Conservation (phyloP, 139 green algal species). For the Yamagishiella unicocca region DNA sequence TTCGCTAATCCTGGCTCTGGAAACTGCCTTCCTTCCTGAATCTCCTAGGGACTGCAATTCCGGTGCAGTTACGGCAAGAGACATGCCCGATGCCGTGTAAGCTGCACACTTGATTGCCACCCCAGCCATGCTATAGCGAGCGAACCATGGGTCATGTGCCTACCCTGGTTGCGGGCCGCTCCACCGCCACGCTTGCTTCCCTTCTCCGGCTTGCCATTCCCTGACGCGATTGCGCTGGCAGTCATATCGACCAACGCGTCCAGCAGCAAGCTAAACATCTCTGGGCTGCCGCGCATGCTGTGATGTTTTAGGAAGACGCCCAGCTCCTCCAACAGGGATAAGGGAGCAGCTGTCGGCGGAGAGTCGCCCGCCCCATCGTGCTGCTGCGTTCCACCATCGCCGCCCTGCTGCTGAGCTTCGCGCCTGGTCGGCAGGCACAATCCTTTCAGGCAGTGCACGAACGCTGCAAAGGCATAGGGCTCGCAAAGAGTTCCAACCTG, state of each 20-base stretch:
- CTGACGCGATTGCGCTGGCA: not conserved
- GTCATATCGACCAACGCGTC: conserved; percentile 19
- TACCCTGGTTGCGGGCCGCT: not conserved
- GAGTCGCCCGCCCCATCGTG: not conserved
- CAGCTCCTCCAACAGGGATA: conserved; percentile 4
- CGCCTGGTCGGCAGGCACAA: conserved; percentile 3
- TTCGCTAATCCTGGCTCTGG: too few relatives aligned
- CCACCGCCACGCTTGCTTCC: not conserved
- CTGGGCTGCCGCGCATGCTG: conserved; percentile 3
- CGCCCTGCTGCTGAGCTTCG: conserved; percentile 14
- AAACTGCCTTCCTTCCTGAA: too few relatives aligned
- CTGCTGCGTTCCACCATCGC: not conserved
- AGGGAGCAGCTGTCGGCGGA: not conserved
- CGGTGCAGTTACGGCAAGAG: too few relatives aligned
- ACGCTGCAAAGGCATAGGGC: conserved; percentile 44
- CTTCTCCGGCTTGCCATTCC: not conserved
- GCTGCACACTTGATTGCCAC: too few relatives aligned
- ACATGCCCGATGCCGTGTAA: too few relatives aligned
- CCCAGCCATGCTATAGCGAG: too few relatives aligned
- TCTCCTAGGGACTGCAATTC: too few relatives aligned
- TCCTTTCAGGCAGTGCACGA: conserved; percentile 42
- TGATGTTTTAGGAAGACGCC: conserved; percentile 8
- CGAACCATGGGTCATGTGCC: too few relatives aligned
- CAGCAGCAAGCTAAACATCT: conserved; percentile 31
- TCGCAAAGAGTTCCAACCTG: conserved; percentile 51